Evolutionary conservation across 169 alveolate species (phyloP).

Genomic region (Plasmodium adleri): DNA sequence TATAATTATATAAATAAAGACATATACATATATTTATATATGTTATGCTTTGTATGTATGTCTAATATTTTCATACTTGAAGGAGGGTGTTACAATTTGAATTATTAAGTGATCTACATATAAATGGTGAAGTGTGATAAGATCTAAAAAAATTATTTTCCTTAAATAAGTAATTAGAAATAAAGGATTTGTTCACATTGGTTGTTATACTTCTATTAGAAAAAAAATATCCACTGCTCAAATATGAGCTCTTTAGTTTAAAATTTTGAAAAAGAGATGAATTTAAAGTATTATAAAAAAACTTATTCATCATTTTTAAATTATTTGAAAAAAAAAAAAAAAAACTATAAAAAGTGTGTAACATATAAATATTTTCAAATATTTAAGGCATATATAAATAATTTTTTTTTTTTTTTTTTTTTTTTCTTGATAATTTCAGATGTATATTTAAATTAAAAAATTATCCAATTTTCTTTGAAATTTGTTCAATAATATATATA

Average conservation of each 20-base stretch:
- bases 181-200: constrained; percentile 3
- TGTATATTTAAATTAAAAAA: too few species aligned
- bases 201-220: constrained; percentile 46
- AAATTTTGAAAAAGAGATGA: constrained; percentile 76
- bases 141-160: constrained; percentile 18
- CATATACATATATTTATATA: neutral
- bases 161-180: constrained; percentile 21
- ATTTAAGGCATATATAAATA: too few species aligned
- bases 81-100: constrained; percentile 38
- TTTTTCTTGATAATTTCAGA: too few species aligned
- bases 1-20: neutral
- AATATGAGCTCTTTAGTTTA: constrained; percentile 54
- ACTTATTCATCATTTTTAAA: constrained; percentile 27
- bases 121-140: constrained; percentile 74
- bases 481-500: too few species aligned
- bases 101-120: constrained; percentile 43
- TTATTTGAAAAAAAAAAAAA: constrained; percentile 5
- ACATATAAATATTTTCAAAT: neutral
- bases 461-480: too few species aligned
- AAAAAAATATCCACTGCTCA: constrained; percentile 50
- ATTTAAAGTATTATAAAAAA: constrained; percentile 55
- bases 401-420: too few species aligned
- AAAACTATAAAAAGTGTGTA: neutral
- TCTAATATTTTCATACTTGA: constrained; percentile 18
- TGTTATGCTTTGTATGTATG: neutral